Evolutionary conservation across 768 basidiomycete species (phyloP).

Genomic region (Auricularia cornea): DNA sequence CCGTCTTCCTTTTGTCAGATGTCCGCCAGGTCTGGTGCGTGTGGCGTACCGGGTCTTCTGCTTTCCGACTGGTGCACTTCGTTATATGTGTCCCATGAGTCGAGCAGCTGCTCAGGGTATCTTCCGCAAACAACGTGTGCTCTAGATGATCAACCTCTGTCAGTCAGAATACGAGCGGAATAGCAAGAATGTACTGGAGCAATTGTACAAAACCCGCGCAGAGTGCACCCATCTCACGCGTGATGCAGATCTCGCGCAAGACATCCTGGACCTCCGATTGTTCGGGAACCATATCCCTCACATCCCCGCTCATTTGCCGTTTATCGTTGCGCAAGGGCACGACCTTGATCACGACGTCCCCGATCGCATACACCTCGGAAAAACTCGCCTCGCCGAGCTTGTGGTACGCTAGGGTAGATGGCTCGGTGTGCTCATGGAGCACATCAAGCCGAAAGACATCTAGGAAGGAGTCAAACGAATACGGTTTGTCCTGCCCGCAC

Average conservation of each 20-base stretch:
- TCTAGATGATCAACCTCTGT: conserved; percentile 26
- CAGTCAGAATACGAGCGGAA: not conserved
- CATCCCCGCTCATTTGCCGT: conserved; percentile 8
- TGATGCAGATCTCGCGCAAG: conserved; percentile 73
- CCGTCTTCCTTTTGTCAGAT: conserved; percentile 46
- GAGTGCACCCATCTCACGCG: conserved; percentile 65
- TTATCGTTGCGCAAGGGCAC: conserved; percentile 63
- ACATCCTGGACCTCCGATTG: conserved; percentile 69
- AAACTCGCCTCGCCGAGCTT: conserved; percentile 97
- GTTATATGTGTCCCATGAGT: conserved; percentile 86
- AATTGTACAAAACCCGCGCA: conserved; percentile 74
- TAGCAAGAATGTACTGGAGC: conserved; percentile 30
- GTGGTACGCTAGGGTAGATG: conserved; percentile 48
- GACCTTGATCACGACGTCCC: conserved; percentile 83
- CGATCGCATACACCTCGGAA: conserved; percentile 91
- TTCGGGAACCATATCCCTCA: conserved; percentile 39
- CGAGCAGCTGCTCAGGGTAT: conserved; percentile 73
- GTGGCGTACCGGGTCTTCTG: conserved; percentile 64
- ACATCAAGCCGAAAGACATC: conserved; percentile 70
- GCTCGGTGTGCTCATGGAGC: conserved; percentile 24
- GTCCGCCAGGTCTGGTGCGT: conserved; percentile 7
- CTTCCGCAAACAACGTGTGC: conserved; percentile 79
- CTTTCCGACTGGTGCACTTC: conserved; percentile 70
- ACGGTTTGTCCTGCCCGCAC: conserved; percentile 53
- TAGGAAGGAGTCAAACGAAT: conserved; percentile 79